Base-by-base conservation (phyloP, 2,329 filamentous ascomycete species). In the Penicillium occitanis region DNA sequence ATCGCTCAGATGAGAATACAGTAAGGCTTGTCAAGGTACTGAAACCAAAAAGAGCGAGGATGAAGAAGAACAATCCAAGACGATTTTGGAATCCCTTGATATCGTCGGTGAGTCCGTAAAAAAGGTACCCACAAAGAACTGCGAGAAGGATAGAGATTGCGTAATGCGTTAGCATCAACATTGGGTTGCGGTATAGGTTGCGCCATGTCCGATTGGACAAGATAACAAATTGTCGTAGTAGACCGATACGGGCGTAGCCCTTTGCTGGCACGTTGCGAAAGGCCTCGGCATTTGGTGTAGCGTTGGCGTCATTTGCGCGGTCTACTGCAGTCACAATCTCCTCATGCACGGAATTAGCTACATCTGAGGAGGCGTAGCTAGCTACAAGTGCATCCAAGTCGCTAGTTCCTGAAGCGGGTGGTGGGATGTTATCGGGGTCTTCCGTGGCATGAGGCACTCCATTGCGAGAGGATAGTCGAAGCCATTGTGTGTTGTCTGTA, bases 151-250 rank as follows among this genome's bases (percentile, higher is more conserved):
- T 98, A 7, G 95, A 93, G 71, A 97, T 98, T 44, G 95, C 95
- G 75, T 98, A 99, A 79, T 99, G 95, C 0, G 93, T 97, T 66
- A 99, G 86, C 95, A 99, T 99, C 67, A 99, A 83, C 87, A 98
- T 93, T 1, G 95, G 95, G 77, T 99, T 97, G 66, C 95, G 89
- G 82, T 99, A 98, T 6, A 99, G 85, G 75, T 99, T 99, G 75
- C 91, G 93, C 94, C 94, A 99, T 0, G 95, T 99, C 55, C 95
- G 88, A 72, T 89, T 86, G 0, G 94, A 96, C 13, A 99, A 83
- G 71, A 99, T 97, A 64, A 89, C 75, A 78, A 99, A 98, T 77
- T 99, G 95, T 51, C 90, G 85, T 8, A 86, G 73, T 70, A 93
- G 89, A 57, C 94, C 89, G 66, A 97, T 85, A 67, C 95, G 91